Evolutionary conservation across 768 basidiomycete genomes (phyloP), one percentile per base, ranked within the genome.

Genomic region (Mycena indigotica): DNA sequence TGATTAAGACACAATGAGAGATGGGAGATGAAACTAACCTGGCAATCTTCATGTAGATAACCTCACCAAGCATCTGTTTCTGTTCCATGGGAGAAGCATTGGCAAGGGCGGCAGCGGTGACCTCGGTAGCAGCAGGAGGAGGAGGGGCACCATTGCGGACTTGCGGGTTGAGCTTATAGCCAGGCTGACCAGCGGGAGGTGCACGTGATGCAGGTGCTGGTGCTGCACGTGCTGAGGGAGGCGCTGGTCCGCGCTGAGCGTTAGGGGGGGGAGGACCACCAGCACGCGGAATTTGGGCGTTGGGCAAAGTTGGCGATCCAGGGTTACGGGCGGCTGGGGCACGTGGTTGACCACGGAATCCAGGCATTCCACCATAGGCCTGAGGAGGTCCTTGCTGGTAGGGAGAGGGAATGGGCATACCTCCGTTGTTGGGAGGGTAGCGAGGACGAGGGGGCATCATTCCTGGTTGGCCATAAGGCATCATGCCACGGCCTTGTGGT

Each of bases 31-130:
- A 70, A 24, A 55, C 91, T 72, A 77, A 93, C 90, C 75, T 69
- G 56, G 80, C 84, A 63, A 98, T 95, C 70, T 85, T 89, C 84
- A 96, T 88, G 78, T 98, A 98, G 65, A 98, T 86, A 50, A 91
- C 85, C 77, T 99, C 97, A 65, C 97, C 97, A 48, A 99, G 82
- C 89, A 98, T 94, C 75, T 99, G 97, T 82, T 99, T 99, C 84
- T 98, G 95, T 75, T 98, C 96, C 67, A 86, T 80, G 21, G 92
- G 77, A 48, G 83, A 85, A 57, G 92, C 82, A 57, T 77, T 73
- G 23, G 87, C 75, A 40, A 80, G 77, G 19, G 81, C 81, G 57
- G 80, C 69, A 52, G 81, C 67, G 35, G 77, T 78, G 61, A 84
- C 69, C 10, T 72, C 69, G n/a, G 81, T 73, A 46, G 75, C 73